Evolutionary conservation across 1,139 yeast species (phyloP), one percentile per base, ranked within the genome.

Genomic region (Pichia sp.): DNA sequence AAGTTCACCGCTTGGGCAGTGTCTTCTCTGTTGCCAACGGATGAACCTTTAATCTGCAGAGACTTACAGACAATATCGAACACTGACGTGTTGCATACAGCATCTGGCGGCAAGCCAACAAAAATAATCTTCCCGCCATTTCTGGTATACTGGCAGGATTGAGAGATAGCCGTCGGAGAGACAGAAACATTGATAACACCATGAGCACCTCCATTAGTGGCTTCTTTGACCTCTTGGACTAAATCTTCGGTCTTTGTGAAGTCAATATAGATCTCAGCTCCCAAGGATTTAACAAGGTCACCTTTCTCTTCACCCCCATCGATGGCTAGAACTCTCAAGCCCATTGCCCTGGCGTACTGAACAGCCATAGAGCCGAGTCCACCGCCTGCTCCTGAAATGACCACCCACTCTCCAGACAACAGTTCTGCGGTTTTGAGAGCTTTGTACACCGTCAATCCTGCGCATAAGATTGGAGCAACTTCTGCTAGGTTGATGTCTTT

Each of bases 21-120:
- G 70, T 85, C 90, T 60, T 87, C 87, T 76, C 92, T 81, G 80
- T 85, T 85, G 67, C 92, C 92, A 57, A 85, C 90, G 66, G 85
- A 85, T 49, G 90, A 85, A 67, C 90, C 92, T 67, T 74, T 79
- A 64, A 85, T 81, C 64, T 75, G 75, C 61, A 84, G 76, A 48
- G 87, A 80, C 70, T 79, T 84, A 57, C 83, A 79, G 55, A 85
- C 90, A 53, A 85, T 79, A 45, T 77, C 76, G 69, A 85, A 85
- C 53, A 85, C 85, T 54, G 82, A 78, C 31, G 88, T 79, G 61
- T 75, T 73, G 63, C 84, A 82, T 63, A 80, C 78, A 50, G 90
- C 87, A 65, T 81, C 80, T 30, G 88, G 88, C 69, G 90, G 90
- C 69, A 85, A 75, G 66, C 90, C 90, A 57, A 85, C 90, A 62